Evolutionary conservation across 768 basidiomycete genomes (phyloP), one percentile per base, ranked within the genome.

Genomic region (Hysterangium stoloniferum): DNA sequence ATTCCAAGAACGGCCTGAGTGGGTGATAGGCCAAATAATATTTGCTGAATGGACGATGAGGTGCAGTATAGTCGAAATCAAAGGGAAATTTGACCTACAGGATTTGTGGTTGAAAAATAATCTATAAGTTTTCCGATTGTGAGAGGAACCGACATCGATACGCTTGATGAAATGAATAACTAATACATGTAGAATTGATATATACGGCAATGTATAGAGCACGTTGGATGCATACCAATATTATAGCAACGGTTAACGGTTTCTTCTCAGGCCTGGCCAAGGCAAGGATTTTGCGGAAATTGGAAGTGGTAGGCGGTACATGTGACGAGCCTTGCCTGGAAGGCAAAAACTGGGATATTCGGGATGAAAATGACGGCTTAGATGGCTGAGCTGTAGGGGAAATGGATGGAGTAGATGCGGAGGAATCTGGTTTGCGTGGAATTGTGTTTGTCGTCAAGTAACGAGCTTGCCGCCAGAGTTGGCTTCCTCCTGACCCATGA

Each of bases 71-170:
- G 20, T 24, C 34, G 45, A 25, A 13, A 48, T 46, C 35, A 25
- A 25, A 24, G 35, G 22, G 31, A 29, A 24, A 38, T 29, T 50
- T 53, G 19, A 71, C 80, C 55, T 61, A 92, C 90, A n/a, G 82
- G 80, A 57, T 77, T 74, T 1, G 75, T 56, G 6, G 82, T 70
- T 0, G 86, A 82, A 66, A 96, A 98, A 68, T 86, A 92, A 68
- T 97, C 94, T 54, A 99, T 96, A 45, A 98, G 71, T 63, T 82
- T 88, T 8, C 95, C 95, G 59, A 97, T 84, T 1, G 92, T 92
- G 58, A 96, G 80, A 0, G 95, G 95, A 11, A 98, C 77, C 56
- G 85, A 86, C 82, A 97, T 86, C 3, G 90, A 87, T 19, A 99
- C 88, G 2, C 85, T 71, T 7, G 91, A 90, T 0, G 93, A 95